These are phyloP conservation scores for Gaultheria prostrata DNA, from an alignment of 148 eudicot genomes.

Conservation along the genomic window DNA sequence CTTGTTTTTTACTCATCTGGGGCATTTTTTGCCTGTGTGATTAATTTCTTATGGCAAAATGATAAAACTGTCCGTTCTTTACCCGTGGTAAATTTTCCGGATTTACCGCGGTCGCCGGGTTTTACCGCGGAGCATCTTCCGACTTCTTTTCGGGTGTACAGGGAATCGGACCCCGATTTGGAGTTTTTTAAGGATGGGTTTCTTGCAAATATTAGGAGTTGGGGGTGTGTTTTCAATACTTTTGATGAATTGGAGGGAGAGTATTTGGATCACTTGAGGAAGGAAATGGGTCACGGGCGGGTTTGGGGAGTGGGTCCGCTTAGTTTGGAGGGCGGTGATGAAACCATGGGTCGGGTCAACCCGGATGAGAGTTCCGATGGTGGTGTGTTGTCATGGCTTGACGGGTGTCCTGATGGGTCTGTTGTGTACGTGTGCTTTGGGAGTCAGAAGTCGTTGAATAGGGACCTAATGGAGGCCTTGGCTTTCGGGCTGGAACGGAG, in stretches of 20 bases:
- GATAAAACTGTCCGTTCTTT: neutral
- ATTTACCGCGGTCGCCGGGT: conserved; percentile 41
- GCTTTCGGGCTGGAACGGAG: conserved; percentile 47
- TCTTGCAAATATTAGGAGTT: conserved; percentile 37
- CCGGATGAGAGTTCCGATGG: conserved; percentile 34
- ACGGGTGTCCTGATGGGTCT: conserved; percentile 40
- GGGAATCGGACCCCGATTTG: conserved; percentile 32
- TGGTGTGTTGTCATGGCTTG: conserved; percentile 50
- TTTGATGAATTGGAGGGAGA: conserved; percentile 45
- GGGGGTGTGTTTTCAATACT: conserved; percentile 44
- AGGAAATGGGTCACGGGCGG: conserved; percentile 24
- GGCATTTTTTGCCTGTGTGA: conserved; percentile 17
- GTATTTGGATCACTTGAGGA: conserved; percentile 35
- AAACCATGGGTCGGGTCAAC: conserved; percentile 22
- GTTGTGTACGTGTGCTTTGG: conserved; percentile 70
- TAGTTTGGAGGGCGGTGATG: conserved; percentile 20
- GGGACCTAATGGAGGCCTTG: conserved; percentile 50
- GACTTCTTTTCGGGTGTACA: conserved; percentile 27
- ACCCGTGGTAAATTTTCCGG: conserved; percentile 24
- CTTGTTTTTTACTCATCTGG: conserved; percentile 39
- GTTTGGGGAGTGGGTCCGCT: conserved; percentile 53
- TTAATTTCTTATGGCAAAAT: conserved; percentile 18
- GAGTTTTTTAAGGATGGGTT: conserved; percentile 33
- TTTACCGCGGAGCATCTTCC: conserved; percentile 40
- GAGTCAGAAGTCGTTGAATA: conserved; percentile 45